Conservation (phyloP, 2,329 filamentous ascomycete species). For the Fusarium solani-melongenae region DNA sequence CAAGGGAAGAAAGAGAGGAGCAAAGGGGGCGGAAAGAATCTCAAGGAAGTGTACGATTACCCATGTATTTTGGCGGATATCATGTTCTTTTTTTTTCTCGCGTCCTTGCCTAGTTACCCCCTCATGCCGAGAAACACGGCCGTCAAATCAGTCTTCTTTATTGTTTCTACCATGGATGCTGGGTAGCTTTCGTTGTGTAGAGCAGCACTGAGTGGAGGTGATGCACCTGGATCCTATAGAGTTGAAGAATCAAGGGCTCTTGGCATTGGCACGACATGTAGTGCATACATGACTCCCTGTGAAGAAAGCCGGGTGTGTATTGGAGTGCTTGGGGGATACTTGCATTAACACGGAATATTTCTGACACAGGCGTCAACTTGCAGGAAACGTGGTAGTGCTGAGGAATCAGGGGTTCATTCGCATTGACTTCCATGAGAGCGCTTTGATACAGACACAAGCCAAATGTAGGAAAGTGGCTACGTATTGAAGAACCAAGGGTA, state of each 20-base stretch:
- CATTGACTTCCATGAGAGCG: not conserved
- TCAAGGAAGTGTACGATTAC: constrained; percentile 22
- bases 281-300: not conserved
- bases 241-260: not conserved
- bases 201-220: not conserved
- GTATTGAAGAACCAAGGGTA: not conserved
- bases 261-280: not conserved
- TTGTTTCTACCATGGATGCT: not conserved
- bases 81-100: constrained; percentile 15
- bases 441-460: not conserved
- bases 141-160: constrained; percentile 1
- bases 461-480: not conserved
- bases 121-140: constrained; percentile 7
- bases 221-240: not conserved
- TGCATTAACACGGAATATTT: not conserved
- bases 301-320: not conserved
- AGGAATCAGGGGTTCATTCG: not conserved
- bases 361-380: not conserved
- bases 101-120: constrained; percentile 14
- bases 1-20: constrained; percentile 6
- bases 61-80: constrained; percentile 24
- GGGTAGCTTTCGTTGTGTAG: not conserved
- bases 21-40: not conserved
- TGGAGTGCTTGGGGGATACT: not conserved
- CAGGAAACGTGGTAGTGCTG: not conserved